Base-by-base conservation (phyloP, 345 rosid species). In the Gossypium ekmanianum region DNA sequence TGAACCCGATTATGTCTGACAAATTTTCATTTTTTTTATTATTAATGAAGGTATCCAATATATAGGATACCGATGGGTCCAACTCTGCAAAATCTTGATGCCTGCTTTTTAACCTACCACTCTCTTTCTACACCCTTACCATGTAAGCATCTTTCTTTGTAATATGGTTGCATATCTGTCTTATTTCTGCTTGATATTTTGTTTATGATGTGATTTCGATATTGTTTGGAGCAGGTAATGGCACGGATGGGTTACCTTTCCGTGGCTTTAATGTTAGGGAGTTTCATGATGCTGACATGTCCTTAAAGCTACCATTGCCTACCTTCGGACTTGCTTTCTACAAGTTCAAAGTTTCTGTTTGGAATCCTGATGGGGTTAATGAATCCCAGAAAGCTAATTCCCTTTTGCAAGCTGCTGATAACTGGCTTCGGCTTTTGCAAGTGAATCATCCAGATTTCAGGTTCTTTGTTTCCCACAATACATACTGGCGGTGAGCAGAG, bases 21-120 rank as follows among this genome's bases (percentile, higher is more conserved):
- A 13, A 7, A 2, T 54, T 34, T 45, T 7, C 11, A 14, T n/a
- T 64, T n/a, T 63, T 62, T 0, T 57, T 57, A 45, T 34, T 66
- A 22, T 57, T 57, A 45, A 39, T 82, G 66, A 61, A 89, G 93
- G 93, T 89, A 93, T 75, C 98, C 98, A 17, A 93, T 93, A 68
- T 93, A 93, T 58, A 85, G 98, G 78, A 93, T 93, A 73, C 97
- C 97, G 2, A 87, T 84, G 71, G 98, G 98, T 75, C 90, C 92
- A 59, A 91, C 97, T 1, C 75, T 93, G 74, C 98, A 90, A 84
- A 93, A 90, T 80, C 86, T 93, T 24, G 98, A 93, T 81, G 95
- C 97, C 24, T 91, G 97, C 83, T 93, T 93, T 81, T 75, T 93
- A 78, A 90, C 95, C 6, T 93, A 82, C 73, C 98, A 93, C 78